Evolutionary conservation across 176 grass and related monocot genomes (phyloP).

Genomic region (Elaeis guineensis): DNA sequence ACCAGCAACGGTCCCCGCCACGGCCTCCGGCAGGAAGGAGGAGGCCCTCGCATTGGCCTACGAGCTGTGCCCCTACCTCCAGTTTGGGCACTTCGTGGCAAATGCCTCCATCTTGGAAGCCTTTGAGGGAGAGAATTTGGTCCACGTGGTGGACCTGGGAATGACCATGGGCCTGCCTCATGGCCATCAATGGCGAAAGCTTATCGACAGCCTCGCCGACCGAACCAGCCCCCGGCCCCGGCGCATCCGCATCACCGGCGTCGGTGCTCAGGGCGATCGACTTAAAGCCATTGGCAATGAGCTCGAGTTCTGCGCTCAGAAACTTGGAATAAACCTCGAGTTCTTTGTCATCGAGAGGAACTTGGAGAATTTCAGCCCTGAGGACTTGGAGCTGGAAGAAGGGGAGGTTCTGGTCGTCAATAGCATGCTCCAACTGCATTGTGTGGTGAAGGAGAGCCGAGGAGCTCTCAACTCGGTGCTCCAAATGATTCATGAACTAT

Average conservation of each 20-base stretch:
- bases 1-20: neutral
- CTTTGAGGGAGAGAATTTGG: conserved; percentile 47
- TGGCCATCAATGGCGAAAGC: conserved; percentile 44
- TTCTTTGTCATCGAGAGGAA: conserved; percentile 31
- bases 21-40: conserved; percentile 13
- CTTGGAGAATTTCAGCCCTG: conserved; percentile 38
- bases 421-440: conserved; percentile 62
- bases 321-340: conserved; percentile 34
- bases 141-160: conserved; percentile 60
- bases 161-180: conserved; percentile 48
- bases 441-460: conserved; percentile 69
- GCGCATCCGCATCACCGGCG: conserved; percentile 39
- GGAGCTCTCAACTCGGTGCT: conserved; percentile 60
- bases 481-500: conserved; percentile 38
- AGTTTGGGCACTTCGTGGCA: conserved; percentile 68
- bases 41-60: conserved; percentile 59
- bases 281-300: conserved; percentile 30
- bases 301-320: conserved; percentile 24
- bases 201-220: conserved; percentile 38
- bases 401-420: conserved; percentile 42
- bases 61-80: conserved; percentile 67
- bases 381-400: conserved; percentile 26
- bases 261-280: conserved; percentile 23
- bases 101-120: conserved; percentile 53
- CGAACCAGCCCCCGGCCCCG: conserved; percentile 16